Evolutionary conservation across 2,329 filamentous ascomycete species (phyloP).

Genomic region (Botrytis galanthina): DNA sequence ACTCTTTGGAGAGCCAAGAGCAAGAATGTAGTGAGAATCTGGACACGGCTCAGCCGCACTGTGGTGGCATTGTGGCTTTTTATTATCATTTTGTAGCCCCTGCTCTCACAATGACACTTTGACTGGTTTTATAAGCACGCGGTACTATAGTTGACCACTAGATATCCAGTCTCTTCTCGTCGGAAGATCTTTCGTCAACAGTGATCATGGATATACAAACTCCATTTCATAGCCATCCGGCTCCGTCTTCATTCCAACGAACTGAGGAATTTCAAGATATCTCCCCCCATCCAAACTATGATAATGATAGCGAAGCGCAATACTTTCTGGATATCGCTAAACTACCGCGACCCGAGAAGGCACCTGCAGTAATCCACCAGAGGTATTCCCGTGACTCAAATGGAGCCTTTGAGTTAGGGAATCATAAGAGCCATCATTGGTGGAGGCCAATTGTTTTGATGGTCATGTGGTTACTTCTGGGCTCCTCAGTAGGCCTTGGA

Average conservation of each 20-base stretch:
- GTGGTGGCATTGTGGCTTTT: not conserved
- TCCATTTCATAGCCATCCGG: not conserved
- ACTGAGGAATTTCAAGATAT: not conserved
- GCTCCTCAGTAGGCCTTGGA: not conserved
- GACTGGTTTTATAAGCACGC: not conserved
- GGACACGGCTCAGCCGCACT: not conserved
- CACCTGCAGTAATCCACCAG: not conserved
- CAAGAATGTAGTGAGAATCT: not conserved
- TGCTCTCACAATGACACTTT: not conserved
- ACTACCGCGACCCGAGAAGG: not conserved
- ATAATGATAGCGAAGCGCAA: not conserved
- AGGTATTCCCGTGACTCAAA: not conserved
- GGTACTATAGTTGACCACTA: not conserved
- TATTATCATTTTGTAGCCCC: not conserved
- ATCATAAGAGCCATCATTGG: not conserved
- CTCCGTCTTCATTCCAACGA: not conserved
- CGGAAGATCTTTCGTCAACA: not conserved
- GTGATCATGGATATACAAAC: not conserved
- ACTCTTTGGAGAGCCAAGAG: not conserved
- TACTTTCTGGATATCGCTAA: not conserved
- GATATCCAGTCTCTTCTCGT: not conserved
- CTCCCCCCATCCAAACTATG: no score
- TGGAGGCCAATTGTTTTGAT: not conserved
- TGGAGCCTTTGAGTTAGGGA: not conserved
- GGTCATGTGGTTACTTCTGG: not conserved